phyloP scores from a whole-genome alignment of 768 basidiomycete species.

The Tylopilus intermedius region DNA sequence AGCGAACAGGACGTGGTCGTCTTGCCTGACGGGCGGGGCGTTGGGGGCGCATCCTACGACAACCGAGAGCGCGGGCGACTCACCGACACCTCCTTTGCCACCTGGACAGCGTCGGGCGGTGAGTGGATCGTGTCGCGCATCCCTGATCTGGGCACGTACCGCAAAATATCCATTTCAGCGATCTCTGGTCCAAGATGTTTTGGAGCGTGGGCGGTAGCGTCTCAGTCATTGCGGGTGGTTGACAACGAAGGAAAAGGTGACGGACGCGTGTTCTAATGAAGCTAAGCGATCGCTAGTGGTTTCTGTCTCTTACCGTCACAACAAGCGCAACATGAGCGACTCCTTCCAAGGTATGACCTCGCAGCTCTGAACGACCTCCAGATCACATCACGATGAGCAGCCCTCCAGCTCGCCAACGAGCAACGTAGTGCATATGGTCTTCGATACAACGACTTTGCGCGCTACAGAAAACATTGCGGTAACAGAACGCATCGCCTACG shows the following conservation, averaged over 20 bases:
- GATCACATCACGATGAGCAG: slow-evolving; percentile 36
- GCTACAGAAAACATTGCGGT: slow-evolving; percentile 92
- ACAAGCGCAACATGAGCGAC: slow-evolving; percentile 21
- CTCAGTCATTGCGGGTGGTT: slow-evolving; percentile 42
- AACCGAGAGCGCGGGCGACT: slow-evolving; percentile 26
- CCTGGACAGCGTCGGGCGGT: slow-evolving; percentile 42
- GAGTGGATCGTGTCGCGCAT: slow-evolving; percentile 11
- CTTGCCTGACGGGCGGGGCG: slow-evolving; percentile 59
- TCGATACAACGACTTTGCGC: slow-evolving; percentile 80
- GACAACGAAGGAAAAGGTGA: slow-evolving; percentile 7
- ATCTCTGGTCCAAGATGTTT: slow-evolving; percentile 89
- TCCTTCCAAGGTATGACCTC: slow-evolving; percentile 39
- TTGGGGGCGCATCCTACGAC: neutral
- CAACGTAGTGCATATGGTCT: slow-evolving; percentile 89
- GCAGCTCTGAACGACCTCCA: neutral
- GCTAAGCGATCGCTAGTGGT: slow-evolving; percentile 9
- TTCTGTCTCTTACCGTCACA: slow-evolving; percentile 13
- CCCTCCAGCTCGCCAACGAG: slow-evolving; percentile 78
- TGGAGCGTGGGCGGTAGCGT: slow-evolving; percentile 81
- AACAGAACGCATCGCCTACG: slow-evolving; percentile 87
- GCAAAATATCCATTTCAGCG: slow-evolving; percentile 98
- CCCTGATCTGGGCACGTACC: slow-evolving; percentile 47
- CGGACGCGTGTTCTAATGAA: slow-evolving; percentile 17
- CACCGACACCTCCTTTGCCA: slow-evolving; percentile 98
- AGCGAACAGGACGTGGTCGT: slow-evolving; percentile 97